Percentiles rank a stretch among this genome's conserved stretches.
These are phyloP conservation scores for Pythium insidiosum DNA, from an alignment of 352 stramenopile species.

Conservation along the genomic window DNA sequence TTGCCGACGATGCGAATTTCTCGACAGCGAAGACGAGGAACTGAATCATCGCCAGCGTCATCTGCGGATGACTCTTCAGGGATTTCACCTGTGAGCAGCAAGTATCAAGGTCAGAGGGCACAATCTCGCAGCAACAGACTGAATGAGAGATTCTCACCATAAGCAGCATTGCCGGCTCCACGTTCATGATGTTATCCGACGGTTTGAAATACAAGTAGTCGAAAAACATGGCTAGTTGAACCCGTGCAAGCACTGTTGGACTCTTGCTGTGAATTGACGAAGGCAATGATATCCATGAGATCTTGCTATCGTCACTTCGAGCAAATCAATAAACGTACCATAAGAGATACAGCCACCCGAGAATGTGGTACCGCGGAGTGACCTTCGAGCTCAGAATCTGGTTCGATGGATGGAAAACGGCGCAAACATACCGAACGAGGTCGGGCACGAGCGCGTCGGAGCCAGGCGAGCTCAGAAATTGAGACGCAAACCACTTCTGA, in stretches of 20 bases:
- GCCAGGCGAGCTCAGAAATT: slow-evolving; percentile 59
- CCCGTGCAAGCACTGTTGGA: slow-evolving; percentile 52
- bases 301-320: not conserved
- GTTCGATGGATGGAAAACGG: slow-evolving; percentile 78
- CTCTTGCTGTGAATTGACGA: slow-evolving; percentile 40
- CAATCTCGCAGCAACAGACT: not conserved
- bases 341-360: slow-evolving; percentile 80
- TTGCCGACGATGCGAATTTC: slow-evolving; percentile 70
- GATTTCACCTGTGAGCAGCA: slow-evolving; percentile 52
- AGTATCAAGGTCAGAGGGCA: not conserved
- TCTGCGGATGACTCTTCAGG: slow-evolving; percentile 77
- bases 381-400: slow-evolving; percentile 78
- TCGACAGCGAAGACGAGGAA: slow-evolving; percentile 82
- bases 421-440: slow-evolving; percentile 77
- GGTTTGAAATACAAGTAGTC: slow-evolving; percentile 83
- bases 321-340: slow-evolving; percentile 30
- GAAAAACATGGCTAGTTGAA: slow-evolving; percentile 84
- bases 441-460: slow-evolving; percentile 73
- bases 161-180: slow-evolving; percentile 76
- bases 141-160: slow-evolving; percentile 36
- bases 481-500: slow-evolving; percentile 82
- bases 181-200: slow-evolving; percentile 74
- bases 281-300: not conserved
- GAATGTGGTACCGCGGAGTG: slow-evolving; percentile 78
- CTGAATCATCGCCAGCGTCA: slow-evolving; percentile 79